A percentile compares a stretch with the other conserved stretches of the same genome.
These are phyloP conservation scores for Nicotiana otophora DNA, from an alignment of 257 asterid genomes.

Conservation along the genomic window DNA sequence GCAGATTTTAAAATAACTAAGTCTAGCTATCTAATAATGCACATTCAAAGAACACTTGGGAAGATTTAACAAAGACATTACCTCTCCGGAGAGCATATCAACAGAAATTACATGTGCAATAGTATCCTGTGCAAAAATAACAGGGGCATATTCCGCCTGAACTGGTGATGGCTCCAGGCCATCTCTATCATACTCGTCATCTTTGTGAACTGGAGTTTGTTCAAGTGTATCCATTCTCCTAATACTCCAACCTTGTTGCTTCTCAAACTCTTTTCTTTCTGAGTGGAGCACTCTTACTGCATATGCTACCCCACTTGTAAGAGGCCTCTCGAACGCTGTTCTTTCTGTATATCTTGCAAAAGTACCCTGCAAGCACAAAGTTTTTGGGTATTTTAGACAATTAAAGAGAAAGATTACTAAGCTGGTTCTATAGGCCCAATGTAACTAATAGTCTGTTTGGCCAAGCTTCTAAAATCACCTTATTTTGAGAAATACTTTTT, in stretches of 20 bases:
- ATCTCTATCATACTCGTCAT: slow-evolving; percentile 67
- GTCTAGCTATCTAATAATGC: not conserved
- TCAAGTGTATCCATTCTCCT: slow-evolving; percentile 82
- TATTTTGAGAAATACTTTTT: too few species aligned
- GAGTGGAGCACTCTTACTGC: slow-evolving; percentile 86
- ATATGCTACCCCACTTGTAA: slow-evolving; percentile 97
- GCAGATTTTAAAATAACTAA: not conserved
- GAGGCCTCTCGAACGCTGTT: slow-evolving; percentile 96
- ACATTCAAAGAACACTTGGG: not conserved
- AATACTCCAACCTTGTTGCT: slow-evolving; percentile 81
- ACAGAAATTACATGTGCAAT: slow-evolving; percentile 89
- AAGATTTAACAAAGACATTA: slow-evolving; percentile 14
- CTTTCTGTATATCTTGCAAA: slow-evolving; percentile 79
- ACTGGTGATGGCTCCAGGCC: slow-evolving; percentile 74
- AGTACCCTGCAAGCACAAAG: slow-evolving; percentile 46
- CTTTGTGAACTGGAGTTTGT: slow-evolving; percentile 86
- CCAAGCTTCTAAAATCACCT: too few species aligned
- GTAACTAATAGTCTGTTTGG: not conserved
- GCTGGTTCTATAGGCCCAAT: not conserved
- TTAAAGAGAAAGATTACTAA: slow-evolving; percentile 3
- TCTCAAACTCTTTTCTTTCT: slow-evolving; percentile 79
- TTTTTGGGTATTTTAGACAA: slow-evolving; percentile 4
- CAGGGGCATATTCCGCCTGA: slow-evolving; percentile 94
- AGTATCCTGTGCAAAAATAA: slow-evolving; percentile 95
- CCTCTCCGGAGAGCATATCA: slow-evolving; percentile 98